Evolutionary conservation across 225 moss, liverwort and hornwort species (phyloP).

Genomic region (Physcomitrellopsis africana): DNA sequence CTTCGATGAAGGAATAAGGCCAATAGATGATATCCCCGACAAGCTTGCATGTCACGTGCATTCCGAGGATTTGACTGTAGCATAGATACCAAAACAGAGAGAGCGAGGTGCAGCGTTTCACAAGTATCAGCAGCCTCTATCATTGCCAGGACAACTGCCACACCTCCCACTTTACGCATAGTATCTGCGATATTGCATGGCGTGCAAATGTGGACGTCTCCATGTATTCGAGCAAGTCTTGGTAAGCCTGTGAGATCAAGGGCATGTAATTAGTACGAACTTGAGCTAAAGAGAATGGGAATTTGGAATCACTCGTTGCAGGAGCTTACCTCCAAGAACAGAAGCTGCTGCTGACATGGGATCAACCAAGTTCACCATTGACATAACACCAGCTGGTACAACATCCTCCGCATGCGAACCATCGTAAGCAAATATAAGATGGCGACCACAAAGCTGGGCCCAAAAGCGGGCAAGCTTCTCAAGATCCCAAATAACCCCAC

Average conservation of each 20-base stretch:
- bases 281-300: background rate
- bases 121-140: slow-evolving; percentile 73
- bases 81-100: slow-evolving; percentile 69
- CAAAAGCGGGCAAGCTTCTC: slow-evolving; percentile 77
- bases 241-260: slow-evolving; percentile 56
- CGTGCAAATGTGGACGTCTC: slow-evolving; percentile 78
- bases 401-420: slow-evolving; percentile 58
- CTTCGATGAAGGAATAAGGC: slow-evolving; percentile 81
- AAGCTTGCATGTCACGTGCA: slow-evolving; percentile 73
- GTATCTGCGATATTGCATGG: slow-evolving; percentile 74
- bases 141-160: slow-evolving; percentile 78
- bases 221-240: slow-evolving; percentile 66
- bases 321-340: slow-evolving; percentile 63
- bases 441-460: slow-evolving; percentile 72
- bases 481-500: slow-evolving; percentile 84
- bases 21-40: slow-evolving; percentile 79
- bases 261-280: slow-evolving; percentile 6
- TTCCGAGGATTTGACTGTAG: slow-evolving; percentile 74
- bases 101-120: slow-evolving; percentile 76
- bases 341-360: slow-evolving; percentile 82
- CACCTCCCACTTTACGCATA: slow-evolving; percentile 76
- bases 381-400: slow-evolving; percentile 59
- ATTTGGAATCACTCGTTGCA: slow-evolving; percentile 3
- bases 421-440: slow-evolving; percentile 80
- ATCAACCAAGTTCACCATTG: slow-evolving; percentile 76